Evolutionary conservation across 352 stramenopile genomes (phyloP), one percentile per base, ranked within the genome.

Genomic region (Globisporangium iwayamae): DNA sequence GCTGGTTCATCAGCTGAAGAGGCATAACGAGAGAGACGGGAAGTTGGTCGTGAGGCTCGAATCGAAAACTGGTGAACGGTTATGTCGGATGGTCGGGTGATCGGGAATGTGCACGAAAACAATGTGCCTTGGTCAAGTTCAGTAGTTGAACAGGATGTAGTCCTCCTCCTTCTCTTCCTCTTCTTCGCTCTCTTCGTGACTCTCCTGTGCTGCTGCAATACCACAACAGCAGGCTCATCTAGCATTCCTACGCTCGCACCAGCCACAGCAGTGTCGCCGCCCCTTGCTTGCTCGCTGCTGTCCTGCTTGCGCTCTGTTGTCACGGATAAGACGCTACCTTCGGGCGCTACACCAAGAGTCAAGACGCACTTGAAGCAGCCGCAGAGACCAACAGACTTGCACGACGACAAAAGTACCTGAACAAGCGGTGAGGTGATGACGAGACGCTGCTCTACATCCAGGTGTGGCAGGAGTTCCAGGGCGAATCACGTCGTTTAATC

Each of bases 111-210:
- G 25, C 25, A 28, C 25, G 25, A 28, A 28, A 28, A 28, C 1
- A 28, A 28, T 28, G 25, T 28, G 1, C 25, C 1, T 28, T 28
- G 1, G 25, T 28, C 25, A 28, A 28, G 25, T 28, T 1, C 25
- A 28, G 25, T 28, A 46, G 69, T 86, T 78, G 46, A 82, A 78
- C 70, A 89, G 79, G 22, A 85, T 56, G 38, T 79, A 72, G 22
- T 87, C 78, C 3, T 83, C 71, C 0, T 63, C 57, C n/a, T 80
- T 70, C 32, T 75, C 72, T 1, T 75, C 59, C 25, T 75, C 72
- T 2, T 74, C 59, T 5, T 56, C 57, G 0, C 60, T 62, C 2
- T 52, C 32, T 30, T 52, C 58, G 18, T 30, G 1, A 25, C 9
- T 39, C 3, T 69, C 53, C 18, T 69, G 52, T 52, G 1, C 22